These are phyloP conservation scores for Cerioporus squamosus DNA, from an alignment of 1,284 basidiomycete genomes.

Conservation along the genomic window DNA sequence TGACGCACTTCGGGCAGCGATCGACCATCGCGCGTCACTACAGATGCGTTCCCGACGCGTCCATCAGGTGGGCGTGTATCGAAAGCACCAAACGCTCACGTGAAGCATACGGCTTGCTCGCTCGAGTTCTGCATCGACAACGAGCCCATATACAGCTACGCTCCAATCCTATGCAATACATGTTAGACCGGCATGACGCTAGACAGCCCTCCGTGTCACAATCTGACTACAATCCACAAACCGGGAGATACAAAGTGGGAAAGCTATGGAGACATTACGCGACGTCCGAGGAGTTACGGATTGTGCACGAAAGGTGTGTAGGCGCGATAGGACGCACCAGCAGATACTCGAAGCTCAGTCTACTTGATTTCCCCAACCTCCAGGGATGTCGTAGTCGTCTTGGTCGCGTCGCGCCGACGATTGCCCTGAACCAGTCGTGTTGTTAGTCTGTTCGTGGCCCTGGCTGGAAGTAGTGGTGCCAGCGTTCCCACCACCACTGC, in stretches of 20 bases:
- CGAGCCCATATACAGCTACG: background rate
- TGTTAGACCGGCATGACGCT: background rate
- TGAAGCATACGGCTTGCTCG: background rate
- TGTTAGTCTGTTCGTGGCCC: background rate
- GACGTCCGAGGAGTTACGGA: too few relatives aligned
- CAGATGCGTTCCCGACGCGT: slow-evolving; percentile 4
- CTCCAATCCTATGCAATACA: background rate
- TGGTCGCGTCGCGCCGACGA: slow-evolving; percentile 1
- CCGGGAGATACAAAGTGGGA: background rate
- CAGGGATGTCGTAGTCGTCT: slow-evolving; percentile 15
- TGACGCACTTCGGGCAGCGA: slow-evolving; percentile 16
- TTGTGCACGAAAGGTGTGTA: too few relatives aligned
- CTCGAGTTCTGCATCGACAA: background rate
- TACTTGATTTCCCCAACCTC: slow-evolving; percentile 28
- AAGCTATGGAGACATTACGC: background rate
- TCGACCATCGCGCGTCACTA: slow-evolving; percentile 13
- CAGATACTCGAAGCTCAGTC: slow-evolving; percentile 10
- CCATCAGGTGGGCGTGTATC: slow-evolving; percentile 3
- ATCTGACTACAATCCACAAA: background rate
- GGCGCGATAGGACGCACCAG: background rate
- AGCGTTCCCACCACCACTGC: background rate
- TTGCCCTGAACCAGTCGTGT: background rate
- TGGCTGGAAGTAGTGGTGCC: background rate
- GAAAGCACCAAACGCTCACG: background rate
- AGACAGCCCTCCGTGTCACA: background rate